phyloP scores from a whole-genome alignment of 371 early-diverging fungal species.

The Mucor piriformis region DNA sequence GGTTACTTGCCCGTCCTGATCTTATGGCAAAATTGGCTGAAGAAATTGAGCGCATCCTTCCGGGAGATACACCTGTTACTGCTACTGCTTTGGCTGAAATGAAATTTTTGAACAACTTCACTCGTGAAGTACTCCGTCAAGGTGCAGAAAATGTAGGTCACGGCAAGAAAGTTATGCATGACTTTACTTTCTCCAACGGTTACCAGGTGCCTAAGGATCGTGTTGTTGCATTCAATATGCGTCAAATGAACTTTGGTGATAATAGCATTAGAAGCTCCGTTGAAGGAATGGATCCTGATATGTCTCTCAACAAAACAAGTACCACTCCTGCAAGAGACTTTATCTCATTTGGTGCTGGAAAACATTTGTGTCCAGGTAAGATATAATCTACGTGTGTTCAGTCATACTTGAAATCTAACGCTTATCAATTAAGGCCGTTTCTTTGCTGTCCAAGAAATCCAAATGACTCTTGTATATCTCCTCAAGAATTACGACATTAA shows the following conservation, averaged over 20 bases:
- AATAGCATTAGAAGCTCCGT: conserved; percentile 14
- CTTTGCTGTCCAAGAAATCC: conserved; percentile 55
- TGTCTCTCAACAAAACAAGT: conserved; percentile 16
- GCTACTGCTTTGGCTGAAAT: conserved; percentile 28
- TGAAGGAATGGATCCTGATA: conserved; percentile 33
- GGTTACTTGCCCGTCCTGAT: conserved; percentile 45
- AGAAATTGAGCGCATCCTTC: conserved; percentile 33
- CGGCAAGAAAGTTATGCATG: conserved; percentile 29
- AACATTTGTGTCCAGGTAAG: conserved; percentile 34
- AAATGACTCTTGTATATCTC: conserved; percentile 31
- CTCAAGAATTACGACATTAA: conserved; percentile 30
- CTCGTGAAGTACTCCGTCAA: conserved; percentile 41
- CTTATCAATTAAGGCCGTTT: conserved; percentile 30
- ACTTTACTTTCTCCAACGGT: conserved; percentile 46
- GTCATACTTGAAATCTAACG: background rate
- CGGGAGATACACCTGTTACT: conserved; percentile 25
- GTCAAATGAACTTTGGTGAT: conserved; percentile 34
- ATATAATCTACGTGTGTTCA: background rate
- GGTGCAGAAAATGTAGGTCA: conserved; percentile 34
- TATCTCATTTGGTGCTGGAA: conserved; percentile 39
- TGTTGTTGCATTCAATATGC: conserved; percentile 24
- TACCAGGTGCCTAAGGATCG: conserved; percentile 41
- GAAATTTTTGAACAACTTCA: conserved; percentile 36
- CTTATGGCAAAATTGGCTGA: conserved; percentile 18
- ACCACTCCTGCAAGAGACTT: conserved; percentile 34